phyloP scores from a whole-genome alignment of 768 basidiomycete genomes.

The Naganishia vishniacii region DNA sequence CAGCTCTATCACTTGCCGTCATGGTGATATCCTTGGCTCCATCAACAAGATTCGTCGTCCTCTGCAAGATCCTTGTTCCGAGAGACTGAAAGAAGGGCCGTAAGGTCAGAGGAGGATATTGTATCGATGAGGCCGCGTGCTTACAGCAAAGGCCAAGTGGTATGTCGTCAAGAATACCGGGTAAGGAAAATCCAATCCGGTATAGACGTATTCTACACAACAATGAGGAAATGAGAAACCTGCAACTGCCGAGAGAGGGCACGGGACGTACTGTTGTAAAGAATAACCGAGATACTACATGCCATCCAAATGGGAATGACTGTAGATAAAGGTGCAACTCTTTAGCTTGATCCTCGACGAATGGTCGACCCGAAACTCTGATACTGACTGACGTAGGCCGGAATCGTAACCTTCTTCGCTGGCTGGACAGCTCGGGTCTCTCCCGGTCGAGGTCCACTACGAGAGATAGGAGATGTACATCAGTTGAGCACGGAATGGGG shows the following conservation, averaged over 20 bases:
- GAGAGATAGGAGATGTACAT: neutral
- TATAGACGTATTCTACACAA: conserved; percentile 43
- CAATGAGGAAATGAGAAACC: neutral
- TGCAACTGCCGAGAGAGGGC: conserved; percentile 62
- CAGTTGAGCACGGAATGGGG: neutral
- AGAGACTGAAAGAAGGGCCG: conserved; percentile 30
- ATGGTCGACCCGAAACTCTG: neutral
- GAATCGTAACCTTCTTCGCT: conserved; percentile 12
- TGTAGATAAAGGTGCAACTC: conserved; percentile 10
- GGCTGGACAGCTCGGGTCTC: conserved; percentile 13
- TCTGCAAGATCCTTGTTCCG: conserved; percentile 42
- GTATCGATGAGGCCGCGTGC: conserved; percentile 24
- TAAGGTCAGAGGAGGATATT: too few species aligned
- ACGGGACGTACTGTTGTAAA: conserved; percentile 71
- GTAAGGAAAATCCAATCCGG: conserved; percentile 67
- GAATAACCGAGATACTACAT: conserved; percentile 81
- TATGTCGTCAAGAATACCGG: conserved; percentile 91
- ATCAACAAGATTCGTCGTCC: conserved; percentile 47
- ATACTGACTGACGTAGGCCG: conserved; percentile 19
- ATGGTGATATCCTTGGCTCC: conserved; percentile 55
- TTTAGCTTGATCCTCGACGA: neutral
- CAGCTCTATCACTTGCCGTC: conserved; percentile 49
- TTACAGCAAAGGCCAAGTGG: conserved; percentile 66
- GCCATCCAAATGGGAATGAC: conserved; percentile 82
- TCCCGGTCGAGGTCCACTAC: conserved; percentile 2